These are phyloP conservation scores for Candida stauntonica DNA, from an alignment of 805 yeast species.

Conservation along the genomic window DNA sequence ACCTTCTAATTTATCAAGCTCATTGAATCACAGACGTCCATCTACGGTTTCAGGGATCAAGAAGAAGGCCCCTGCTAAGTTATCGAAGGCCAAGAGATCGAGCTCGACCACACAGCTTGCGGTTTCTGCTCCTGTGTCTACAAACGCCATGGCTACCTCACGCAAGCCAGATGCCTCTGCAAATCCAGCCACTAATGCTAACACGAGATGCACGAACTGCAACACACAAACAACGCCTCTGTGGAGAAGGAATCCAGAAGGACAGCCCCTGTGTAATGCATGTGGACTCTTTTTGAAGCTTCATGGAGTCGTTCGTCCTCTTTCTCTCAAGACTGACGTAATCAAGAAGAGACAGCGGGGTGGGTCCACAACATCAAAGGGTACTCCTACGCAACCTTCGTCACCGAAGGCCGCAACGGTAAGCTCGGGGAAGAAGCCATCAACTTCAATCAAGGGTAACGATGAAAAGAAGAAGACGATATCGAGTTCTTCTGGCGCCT, in stretches of 20 bases:
- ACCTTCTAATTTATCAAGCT: slow-evolving; percentile 15
- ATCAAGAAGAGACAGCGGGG: slow-evolving; percentile 86
- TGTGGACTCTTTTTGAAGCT: slow-evolving; percentile 90
- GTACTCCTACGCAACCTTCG: slow-evolving; percentile 12
- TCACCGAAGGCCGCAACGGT: slow-evolving; percentile 16
- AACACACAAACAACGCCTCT: slow-evolving; percentile 89
- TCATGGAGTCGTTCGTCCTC: slow-evolving; percentile 93
- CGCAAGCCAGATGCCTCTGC: slow-evolving; percentile 1
- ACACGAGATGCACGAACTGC: slow-evolving; percentile 71
- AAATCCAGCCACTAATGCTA: slow-evolving; percentile 18
- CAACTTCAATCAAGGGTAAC: not conserved
- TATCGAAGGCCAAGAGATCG: slow-evolving; percentile 21
- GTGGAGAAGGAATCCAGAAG: slow-evolving; percentile 92
- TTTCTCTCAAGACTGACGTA: slow-evolving; percentile 86
- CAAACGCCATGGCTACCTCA: slow-evolving; percentile 5
- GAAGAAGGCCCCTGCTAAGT: slow-evolving; percentile 21
- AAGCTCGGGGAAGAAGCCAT: not conserved
- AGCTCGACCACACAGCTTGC: slow-evolving; percentile 20
- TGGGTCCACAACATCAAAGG: slow-evolving; percentile 23
- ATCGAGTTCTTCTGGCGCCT: not conserved
- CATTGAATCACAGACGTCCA: slow-evolving; percentile 20
- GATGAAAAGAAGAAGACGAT: slow-evolving; percentile 11
- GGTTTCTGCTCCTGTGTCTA: slow-evolving; percentile 3
- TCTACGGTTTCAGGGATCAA: slow-evolving; percentile 23
- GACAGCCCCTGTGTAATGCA: slow-evolving; percentile 92